Percentiles rank a stretch among this genome's conserved stretches.
Evolutionary conservation across 1,139 yeast species (phyloP).

Genomic region (Groenewaldozyma auringiensis): DNA sequence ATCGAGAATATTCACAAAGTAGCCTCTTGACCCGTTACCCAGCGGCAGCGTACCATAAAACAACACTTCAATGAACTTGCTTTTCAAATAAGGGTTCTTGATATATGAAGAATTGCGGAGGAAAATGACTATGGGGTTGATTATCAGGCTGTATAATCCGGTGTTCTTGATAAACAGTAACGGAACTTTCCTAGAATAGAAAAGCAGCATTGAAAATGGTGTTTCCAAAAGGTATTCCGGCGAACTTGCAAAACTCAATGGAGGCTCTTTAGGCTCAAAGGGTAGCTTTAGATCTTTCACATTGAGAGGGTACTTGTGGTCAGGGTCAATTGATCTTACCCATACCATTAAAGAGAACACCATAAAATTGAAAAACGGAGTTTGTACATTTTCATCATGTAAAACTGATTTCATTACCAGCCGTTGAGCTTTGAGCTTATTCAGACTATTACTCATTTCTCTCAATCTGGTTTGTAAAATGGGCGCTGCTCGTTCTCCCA

Average conservation of each 20-base stretch:
- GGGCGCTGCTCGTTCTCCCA: constrained; percentile 10
- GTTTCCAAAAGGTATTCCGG: constrained; percentile 90
- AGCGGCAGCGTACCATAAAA: constrained; percentile 57
- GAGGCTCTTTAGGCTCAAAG: constrained; percentile 43
- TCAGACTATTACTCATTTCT: constrained; percentile 38
- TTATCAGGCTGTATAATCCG: constrained; percentile 31
- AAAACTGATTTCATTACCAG: constrained; percentile 18
- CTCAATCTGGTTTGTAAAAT: constrained; percentile 29
- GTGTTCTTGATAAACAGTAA: constrained; percentile 21
- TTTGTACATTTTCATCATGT: constrained; percentile 15
- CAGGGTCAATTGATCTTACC: constrained; percentile 64
- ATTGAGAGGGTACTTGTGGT: constrained; percentile 50
- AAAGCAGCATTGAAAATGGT: constrained; percentile 38
- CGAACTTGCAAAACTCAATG: constrained; percentile 61
- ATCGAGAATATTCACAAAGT: constrained; percentile 58
- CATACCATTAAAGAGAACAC: constrained; percentile 70
- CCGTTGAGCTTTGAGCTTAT: constrained; percentile 35
- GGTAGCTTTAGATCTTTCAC: constrained; percentile 49
- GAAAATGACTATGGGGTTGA: constrained; percentile 65
- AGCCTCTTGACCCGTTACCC: constrained; percentile 53
- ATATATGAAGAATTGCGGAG: constrained; percentile 79
- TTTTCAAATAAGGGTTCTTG: constrained; percentile 90
- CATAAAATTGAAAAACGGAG: constrained; percentile 66
- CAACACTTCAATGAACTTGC: constrained; percentile 71
- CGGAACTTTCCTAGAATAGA: constrained; percentile 40